Base-by-base conservation (phyloP, 2,329 filamentous ascomycete genomes). In the Claviceps quebecensis region DNA sequence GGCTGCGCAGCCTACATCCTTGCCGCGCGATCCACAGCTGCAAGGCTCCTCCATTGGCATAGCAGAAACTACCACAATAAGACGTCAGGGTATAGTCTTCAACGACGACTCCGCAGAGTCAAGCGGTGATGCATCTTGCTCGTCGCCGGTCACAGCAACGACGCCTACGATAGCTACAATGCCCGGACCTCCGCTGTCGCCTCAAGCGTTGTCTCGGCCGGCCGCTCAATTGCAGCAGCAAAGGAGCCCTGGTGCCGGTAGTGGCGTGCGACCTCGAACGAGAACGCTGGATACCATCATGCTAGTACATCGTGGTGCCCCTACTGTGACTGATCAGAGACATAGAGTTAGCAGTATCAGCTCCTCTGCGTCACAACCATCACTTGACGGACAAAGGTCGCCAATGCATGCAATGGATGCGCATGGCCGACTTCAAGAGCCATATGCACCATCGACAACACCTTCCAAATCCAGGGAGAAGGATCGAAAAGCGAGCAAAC, bases 291-390 rank as follows among this genome's bases (percentile, higher is more conserved):
- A 81, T 57, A 72, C 73, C 44, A 69, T 74, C 38, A 69, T 75
- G 62, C 71, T 77, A 41, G 73, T 71, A 51, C 71, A 75, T 46
- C 62, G 64, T 49, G 63, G 62, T 17, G 61, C 68, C 13, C 60
- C 67, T 38, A 61, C 67, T n/a, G 57, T 64, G 4, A 53, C 63
- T 38, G 76, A 80, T 53, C 73, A 69, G 57, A 76, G 84, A 49
- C 78, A 82, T 58, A 76, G 84, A 49, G 78, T 87, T 44, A 82
- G 84, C 48, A 87, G 84, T 29, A 78, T 87, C 58, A 82, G 84
- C 58, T 83, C 82, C 38, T 74, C 80, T 7, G 61, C 73, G 4
- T 76, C 80, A 4, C 71, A 77, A 47, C 70, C 73, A 48, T 72
- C 75, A 47, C 67, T 73, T 53, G 74, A 78, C 22, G 75, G 77